A percentile compares a stretch with the other conserved stretches of the same genome.
Conservation (phyloP, 768 basidiomycete species). For the Rhizopogon sp. region DNA sequence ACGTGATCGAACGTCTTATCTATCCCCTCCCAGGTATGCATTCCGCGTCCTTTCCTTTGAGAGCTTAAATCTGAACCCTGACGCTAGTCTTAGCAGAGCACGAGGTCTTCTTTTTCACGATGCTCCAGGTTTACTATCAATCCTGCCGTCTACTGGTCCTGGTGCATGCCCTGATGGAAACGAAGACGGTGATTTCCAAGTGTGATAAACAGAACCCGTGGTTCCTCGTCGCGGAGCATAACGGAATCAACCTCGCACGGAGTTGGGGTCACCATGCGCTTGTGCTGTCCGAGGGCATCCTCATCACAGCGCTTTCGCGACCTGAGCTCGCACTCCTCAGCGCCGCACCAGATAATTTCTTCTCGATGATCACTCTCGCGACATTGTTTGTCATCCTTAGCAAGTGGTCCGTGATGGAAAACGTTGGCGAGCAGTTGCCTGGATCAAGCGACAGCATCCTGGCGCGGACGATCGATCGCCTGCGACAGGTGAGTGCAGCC, state of each 20-base stretch:
- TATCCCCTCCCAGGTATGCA: conserved; percentile 32
- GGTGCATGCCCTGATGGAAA: conserved; percentile 29
- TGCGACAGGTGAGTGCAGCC: conserved; percentile 29
- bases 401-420: conserved; percentile 37
- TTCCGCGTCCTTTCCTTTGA: not conserved
- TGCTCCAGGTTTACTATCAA: conserved; percentile 36
- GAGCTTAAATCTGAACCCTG: conserved; percentile 16
- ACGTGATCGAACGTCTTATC: conserved; percentile 32
- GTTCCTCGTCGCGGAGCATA: conserved; percentile 27
- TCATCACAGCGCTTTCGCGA: conserved; percentile 29
- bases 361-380: conserved; percentile 37
- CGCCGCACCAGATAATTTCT: conserved; percentile 37
- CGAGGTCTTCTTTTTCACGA: conserved; percentile 38
- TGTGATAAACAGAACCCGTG: conserved; percentile 18
- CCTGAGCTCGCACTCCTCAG: conserved; percentile 31
- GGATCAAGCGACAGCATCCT: conserved; percentile 36
- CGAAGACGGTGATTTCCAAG: conserved; percentile 17
- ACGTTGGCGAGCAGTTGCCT: conserved; percentile 26
- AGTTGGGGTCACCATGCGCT: conserved; percentile 36
- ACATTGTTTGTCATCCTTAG: conserved; percentile 37
- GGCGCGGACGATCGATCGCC: conserved; percentile 27
- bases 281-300: conserved; percentile 31
- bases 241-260: conserved; percentile 28
- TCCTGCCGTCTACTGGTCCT: conserved; percentile 34
- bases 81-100: conserved; percentile 35